Evolutionary conservation across 1,284 basidiomycete species (phyloP), one percentile per base, ranked within the genome.

Genomic region (Thelephora terrestris): DNA sequence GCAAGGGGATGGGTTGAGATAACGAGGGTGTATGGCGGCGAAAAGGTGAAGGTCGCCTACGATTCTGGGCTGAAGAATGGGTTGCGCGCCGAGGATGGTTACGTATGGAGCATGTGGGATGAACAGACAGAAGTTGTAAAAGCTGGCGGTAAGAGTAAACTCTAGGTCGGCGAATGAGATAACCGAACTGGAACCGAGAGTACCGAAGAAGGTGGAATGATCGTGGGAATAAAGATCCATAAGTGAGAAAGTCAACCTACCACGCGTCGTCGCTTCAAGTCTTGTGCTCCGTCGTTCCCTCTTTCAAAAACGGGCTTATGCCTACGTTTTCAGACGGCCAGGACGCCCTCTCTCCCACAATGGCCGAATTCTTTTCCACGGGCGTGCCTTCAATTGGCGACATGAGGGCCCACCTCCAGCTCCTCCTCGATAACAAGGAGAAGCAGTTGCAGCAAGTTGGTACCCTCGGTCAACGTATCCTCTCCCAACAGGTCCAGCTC

Each of bases 401-500:
- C 67, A 75, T 88, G 70, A 85, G 83, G 56, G 69, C 75, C 52
- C 77, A 87, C 52, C 79, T 95, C 17, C 86, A 92, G 58, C 70
- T 70, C 49, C 78, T 94, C 52, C 78, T 96, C 54, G 87, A 91
- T 67, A 75, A 72, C 64, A 96, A 96, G 71, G 86, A 91, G 63
- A 80, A 82, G 60, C 91, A 96, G 64, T 81, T 95, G 39, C 83
- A 91, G 55, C 85, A 91, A 55, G 89, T 91, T 6, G 91, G 87
- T 38, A 84, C 82, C 49, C 81, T 96, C 62, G 92, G 93, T 46
- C 89, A 94, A 67, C 85, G 87, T 64, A 80, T 97, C 56, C 80
- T 95, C 52, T 78, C 81, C 23, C 93, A 96, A 71, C 91, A 91
- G 65, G 82, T 87, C 67, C 90, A 95, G 63, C 78, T 96, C 53